Percentiles rank a stretch among this genome's conserved stretches.
Conservation (phyloP, 1,284 basidiomycete genomes). For the Macrocystidia cucumis region DNA sequence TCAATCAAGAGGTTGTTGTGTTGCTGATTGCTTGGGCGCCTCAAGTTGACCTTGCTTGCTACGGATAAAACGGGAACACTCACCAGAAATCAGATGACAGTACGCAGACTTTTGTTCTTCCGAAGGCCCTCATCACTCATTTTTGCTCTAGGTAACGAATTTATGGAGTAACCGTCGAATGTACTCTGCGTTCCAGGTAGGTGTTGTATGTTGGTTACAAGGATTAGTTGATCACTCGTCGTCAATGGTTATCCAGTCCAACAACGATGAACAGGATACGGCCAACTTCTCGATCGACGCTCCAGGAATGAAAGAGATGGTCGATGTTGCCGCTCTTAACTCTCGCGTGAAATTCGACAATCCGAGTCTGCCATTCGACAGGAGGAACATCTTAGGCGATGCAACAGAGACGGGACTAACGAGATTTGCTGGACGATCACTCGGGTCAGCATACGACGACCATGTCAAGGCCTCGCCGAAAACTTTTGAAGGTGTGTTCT, state of each 20-base stretch:
- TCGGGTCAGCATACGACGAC: conserved; percentile 42
- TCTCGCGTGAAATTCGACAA: conserved; percentile 65
- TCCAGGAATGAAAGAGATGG: conserved; percentile 53
- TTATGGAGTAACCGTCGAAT: conserved; percentile 54
- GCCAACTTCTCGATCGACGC: conserved; percentile 39
- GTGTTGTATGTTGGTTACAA: conserved; percentile 4
- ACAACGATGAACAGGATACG: conserved; percentile 53
- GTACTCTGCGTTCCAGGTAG: conserved; percentile 54
- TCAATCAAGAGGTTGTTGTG: conserved; percentile 4
- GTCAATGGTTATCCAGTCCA: conserved; percentile 39
- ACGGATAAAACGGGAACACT: conserved; percentile 75
- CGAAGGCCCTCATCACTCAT: conserved; percentile 1
- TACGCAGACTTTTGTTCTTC: conserved; percentile 15
- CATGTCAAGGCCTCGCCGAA: conserved; percentile 44
- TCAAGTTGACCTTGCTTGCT: conserved; percentile 53
- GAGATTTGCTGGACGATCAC: conserved; percentile 52
- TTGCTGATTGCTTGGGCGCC: conserved; percentile 6
- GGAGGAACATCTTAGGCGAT: conserved; percentile 57
- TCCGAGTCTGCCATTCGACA: conserved; percentile 53
- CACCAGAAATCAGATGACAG: conserved; percentile 70
- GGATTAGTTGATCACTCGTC: conserved; percentile 1
- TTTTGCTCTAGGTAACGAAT: conserved; percentile 39
- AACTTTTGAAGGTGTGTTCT: conserved; percentile 42
- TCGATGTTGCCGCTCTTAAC: conserved; percentile 57
- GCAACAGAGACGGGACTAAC: conserved; percentile 64